These are phyloP conservation scores for Brachypodium distachyon DNA, from an alignment of 202 grass and related monocot species.

Conservation along the genomic window DNA sequence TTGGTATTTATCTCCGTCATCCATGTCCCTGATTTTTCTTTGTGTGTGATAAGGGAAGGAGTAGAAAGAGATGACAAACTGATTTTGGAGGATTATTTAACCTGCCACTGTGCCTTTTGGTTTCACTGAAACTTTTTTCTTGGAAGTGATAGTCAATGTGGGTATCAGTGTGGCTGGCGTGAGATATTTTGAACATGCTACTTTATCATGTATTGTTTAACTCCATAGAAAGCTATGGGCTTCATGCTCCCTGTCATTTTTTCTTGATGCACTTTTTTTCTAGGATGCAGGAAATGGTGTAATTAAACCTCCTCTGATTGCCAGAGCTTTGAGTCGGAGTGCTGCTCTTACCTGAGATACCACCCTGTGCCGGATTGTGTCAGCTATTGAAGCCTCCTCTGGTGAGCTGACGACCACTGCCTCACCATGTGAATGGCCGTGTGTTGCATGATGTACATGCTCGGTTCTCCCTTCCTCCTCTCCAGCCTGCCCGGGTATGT, in stretches of 20 bases:
- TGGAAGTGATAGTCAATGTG: background rate
- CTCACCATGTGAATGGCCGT: conserved; percentile 58
- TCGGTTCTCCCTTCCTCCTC: conserved; percentile 14
- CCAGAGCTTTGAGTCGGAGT: background rate
- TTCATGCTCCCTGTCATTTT: background rate
- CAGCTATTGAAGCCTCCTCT: conserved; percentile 43
- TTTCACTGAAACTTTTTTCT: background rate
- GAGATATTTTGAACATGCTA: conserved; percentile 1
- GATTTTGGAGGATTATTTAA: conserved; percentile 4
- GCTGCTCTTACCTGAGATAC: conserved; percentile 74
- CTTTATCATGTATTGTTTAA: background rate
- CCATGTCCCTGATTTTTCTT: background rate
- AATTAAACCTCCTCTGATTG: background rate
- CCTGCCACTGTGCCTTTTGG: background rate
- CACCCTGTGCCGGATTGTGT: conserved; percentile 71
- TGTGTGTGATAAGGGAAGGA: background rate
- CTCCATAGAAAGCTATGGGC: background rate
- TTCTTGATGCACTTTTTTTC: background rate
- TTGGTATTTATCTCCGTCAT: conserved; percentile 16
- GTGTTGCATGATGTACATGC: conserved; percentile 47
- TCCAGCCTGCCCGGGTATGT: background rate
- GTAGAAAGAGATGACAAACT: background rate
- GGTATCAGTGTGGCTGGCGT: background rate
- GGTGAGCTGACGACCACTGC: background rate
- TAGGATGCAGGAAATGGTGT: background rate